These are phyloP conservation scores for Moelleriella libera DNA, from an alignment of 2,329 filamentous ascomycete species.

Conservation along the genomic window DNA sequence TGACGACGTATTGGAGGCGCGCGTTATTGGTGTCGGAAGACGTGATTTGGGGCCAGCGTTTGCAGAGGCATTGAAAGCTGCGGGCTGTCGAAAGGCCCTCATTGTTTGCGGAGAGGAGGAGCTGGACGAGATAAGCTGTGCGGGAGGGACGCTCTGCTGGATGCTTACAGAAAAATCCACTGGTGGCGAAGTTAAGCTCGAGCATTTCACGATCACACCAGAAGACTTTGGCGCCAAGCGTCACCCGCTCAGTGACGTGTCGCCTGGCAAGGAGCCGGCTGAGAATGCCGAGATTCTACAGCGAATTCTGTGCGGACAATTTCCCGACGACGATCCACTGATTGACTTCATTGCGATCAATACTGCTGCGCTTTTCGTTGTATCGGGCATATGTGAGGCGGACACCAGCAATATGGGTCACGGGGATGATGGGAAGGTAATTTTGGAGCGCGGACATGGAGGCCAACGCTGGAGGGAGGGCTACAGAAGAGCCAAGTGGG, in stretches of 20 bases:
- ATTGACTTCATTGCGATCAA: conserved; percentile 92
- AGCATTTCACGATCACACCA: conserved; percentile 66
- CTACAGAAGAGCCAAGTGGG: conserved; percentile 74
- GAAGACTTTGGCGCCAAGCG: conserved; percentile 72
- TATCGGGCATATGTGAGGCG: conserved; percentile 74
- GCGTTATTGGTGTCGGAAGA: conserved; percentile 85
- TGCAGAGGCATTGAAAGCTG: conserved; percentile 65
- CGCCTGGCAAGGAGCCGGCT: conserved; percentile 68
- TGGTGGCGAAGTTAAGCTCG: conserved; percentile 36
- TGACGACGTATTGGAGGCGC: conserved; percentile 70
- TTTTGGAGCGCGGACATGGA: conserved; percentile 71
- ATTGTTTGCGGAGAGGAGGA: conserved; percentile 91
- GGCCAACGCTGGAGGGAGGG: conserved; percentile 92
- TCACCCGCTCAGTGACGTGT: conserved; percentile 65
- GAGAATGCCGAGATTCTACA: conserved; percentile 81
- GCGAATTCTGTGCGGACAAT: conserved; percentile 58
- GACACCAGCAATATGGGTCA: conserved; percentile 67
- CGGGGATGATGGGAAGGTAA: conserved; percentile 67
- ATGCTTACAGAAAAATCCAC: conserved; percentile 42
- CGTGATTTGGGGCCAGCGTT: conserved; percentile 80
- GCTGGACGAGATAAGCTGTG: conserved; percentile 88
- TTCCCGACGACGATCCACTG: conserved; percentile 67
- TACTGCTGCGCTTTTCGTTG: conserved; percentile 74
- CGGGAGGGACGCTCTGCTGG: conserved; percentile 83
- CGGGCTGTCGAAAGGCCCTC: conserved; percentile 69